A percentile compares a stretch with the other conserved stretches of the same genome.
These are phyloP conservation scores for Clavispora santaluciae DNA, from an alignment of 805 yeast species.

Conservation along the genomic window DNA sequence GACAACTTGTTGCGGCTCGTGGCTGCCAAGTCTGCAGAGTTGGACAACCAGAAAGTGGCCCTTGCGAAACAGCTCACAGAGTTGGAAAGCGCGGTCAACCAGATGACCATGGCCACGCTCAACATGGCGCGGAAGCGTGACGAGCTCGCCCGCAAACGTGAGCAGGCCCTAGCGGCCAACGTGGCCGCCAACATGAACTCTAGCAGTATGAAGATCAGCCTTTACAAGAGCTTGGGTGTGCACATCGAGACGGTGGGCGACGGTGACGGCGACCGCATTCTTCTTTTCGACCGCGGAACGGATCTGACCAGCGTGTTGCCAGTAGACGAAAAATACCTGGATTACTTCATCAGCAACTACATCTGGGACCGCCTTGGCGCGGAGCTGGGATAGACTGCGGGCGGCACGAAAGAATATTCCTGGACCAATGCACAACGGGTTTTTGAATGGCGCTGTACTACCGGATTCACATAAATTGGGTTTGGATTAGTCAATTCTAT, in stretches of 20 bases:
- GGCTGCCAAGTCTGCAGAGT: constrained; percentile 23
- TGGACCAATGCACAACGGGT: too few species aligned
- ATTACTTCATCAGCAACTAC: constrained; percentile 66
- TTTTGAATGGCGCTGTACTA: too few species aligned
- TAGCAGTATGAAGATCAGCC: constrained; percentile 48
- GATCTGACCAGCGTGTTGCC: constrained; percentile 47
- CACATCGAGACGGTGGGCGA: constrained; percentile 31
- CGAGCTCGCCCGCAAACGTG: constrained; percentile 27
- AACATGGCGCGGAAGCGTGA: constrained; percentile 35
- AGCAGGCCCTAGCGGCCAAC: constrained; percentile 26
- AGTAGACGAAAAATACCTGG: constrained; percentile 52
- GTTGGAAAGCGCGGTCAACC: constrained; percentile 39
- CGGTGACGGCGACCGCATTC: constrained; percentile 34
- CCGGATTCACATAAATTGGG: not conserved
- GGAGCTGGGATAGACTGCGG: too few species aligned
- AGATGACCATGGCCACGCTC: constrained; percentile 27
- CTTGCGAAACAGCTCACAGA: constrained; percentile 51
- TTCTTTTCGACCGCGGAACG: constrained; percentile 46
- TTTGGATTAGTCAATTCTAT: not conserved
- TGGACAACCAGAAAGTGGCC: constrained; percentile 45
- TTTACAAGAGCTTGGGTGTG: constrained; percentile 59
- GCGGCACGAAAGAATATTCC: not conserved
- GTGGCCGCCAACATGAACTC: constrained; percentile 38
- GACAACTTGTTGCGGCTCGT: constrained; percentile 25
- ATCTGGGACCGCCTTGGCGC: constrained; percentile 69